Evolutionary conservation across 805 yeast species (phyloP).

Genomic region (Saccharomyces cerevisiae): DNA sequence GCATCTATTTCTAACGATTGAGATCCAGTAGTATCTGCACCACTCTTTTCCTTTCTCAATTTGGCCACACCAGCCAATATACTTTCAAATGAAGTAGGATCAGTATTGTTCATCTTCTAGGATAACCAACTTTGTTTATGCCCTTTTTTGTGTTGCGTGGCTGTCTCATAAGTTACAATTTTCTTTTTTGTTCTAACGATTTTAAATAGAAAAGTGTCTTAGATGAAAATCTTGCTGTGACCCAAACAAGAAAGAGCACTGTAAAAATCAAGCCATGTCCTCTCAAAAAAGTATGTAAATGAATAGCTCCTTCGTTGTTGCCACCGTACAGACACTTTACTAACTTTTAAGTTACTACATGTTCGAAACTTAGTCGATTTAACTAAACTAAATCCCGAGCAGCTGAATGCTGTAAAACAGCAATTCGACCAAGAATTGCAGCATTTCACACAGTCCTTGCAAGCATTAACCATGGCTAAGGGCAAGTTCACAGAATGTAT

Average conservation of each 20-base stretch:
- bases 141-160: neutral
- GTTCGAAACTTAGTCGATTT: constrained; percentile 44
- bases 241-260: neutral
- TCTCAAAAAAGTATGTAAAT: constrained; percentile 23
- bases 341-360: neutral
- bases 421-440: constrained; percentile 79
- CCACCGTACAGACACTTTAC: neutral
- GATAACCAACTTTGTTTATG: neutral
- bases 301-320: neutral
- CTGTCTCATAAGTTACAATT: neutral
- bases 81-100: constrained; percentile 61
- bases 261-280: constrained; percentile 13
- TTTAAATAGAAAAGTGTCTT: constrained; percentile 1
- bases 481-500: constrained; percentile 75
- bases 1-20: neutral
- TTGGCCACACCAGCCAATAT: constrained; percentile 62
- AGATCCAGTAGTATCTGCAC: neutral
- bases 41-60: constrained; percentile 39
- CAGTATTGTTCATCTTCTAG: constrained; percentile 29
- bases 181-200: constrained; percentile 1
- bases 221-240: neutral
- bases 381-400: constrained; percentile 68
- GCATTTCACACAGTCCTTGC: constrained; percentile 75
- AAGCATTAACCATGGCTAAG: constrained; percentile 77
- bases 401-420: constrained; percentile 72